Conservation (phyloP, 2,329 filamentous ascomycete species). For the Fusarium newnesense region DNA sequence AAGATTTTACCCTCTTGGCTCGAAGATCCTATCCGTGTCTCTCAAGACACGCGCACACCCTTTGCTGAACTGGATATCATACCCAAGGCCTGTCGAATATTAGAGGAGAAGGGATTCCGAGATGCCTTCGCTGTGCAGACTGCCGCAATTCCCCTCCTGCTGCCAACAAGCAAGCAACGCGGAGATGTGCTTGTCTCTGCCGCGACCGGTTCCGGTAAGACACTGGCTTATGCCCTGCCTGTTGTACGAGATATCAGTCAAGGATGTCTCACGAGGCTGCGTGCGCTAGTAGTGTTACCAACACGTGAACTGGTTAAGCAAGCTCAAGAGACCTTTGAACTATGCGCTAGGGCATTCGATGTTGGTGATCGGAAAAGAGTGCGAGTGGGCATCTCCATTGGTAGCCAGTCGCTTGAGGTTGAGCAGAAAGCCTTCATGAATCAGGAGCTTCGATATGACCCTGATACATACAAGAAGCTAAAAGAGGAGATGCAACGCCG, state of each 20-base stretch:
- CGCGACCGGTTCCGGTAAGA: conserved; percentile 95
- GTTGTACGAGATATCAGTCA: conserved; percentile 80
- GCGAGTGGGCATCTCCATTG: conserved; percentile 83
- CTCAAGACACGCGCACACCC: conserved; percentile 65
- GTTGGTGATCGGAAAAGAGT: conserved; percentile 70
- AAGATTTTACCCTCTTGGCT: conserved; percentile 86
- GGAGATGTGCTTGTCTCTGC: conserved; percentile 92
- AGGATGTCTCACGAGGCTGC: conserved; percentile 71
- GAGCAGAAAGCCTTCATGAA: conserved; percentile 64
- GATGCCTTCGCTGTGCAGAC: conserved; percentile 59
- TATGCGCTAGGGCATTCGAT: conserved; percentile 73
- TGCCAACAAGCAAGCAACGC: conserved; percentile 70
- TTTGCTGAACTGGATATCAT: conserved; percentile 75
- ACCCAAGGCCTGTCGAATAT: conserved; percentile 65
- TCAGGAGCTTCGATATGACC: conserved; percentile 69
- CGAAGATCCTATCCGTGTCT: conserved; percentile 76
- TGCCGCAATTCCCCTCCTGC: conserved; percentile 77
- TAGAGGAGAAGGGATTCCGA: conserved; percentile 67
- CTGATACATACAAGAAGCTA: conserved; percentile 58
- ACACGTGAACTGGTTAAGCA: conserved; percentile 92
- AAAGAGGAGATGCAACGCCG: conserved; percentile 35
- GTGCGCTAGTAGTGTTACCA: conserved; percentile 86
- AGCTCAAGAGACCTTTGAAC: conserved; percentile 80
- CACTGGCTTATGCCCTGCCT: conserved; percentile 88
- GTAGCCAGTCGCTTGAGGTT: conserved; percentile 78